Base-by-base conservation (phyloP, 148 eudicot genomes). In the Talinum fruticosum region DNA sequence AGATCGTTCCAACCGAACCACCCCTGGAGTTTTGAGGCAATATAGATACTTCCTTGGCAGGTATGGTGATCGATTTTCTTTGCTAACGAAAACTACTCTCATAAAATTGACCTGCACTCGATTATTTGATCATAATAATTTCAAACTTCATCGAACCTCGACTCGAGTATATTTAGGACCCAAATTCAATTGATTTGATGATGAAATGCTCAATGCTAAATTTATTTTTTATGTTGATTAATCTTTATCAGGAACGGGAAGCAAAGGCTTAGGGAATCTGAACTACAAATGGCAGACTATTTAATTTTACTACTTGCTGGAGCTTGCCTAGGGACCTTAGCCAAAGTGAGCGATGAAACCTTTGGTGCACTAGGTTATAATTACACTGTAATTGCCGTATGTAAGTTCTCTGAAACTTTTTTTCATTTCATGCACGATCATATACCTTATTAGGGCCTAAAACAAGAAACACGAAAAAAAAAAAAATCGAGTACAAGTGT, bases 21-120 rank as follows among this genome's bases (percentile, higher is more conserved):
- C 97, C 45, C 95, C 97, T 13, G 97, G 97, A 34, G 76, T 86
- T 21, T 14, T 78, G 23, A 87, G 87, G 28, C 99, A 93, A 41
- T 93, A 89, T 76, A 86, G 94, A 93, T 96, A 91, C 80, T 96
- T 86, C 79, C 84, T 96, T 34, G 97, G 99, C 53, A 96, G 99
- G 99, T 96, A 91, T 16, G 30, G 36, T 5, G 10, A 6, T 10
- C 35, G 57, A 1, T 41, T 41, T 6, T 10, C 8, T 38, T 6
- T 6, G 2, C 2, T 38, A 38, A 38, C 8, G 44, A 38, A 38
- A 38, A 10, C 44, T 38, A 38, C n/a, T 38, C 44, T 38, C 2
- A 10, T 38, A 38, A 0, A 5, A 38, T 38, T 38, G 44, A 5
- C 44, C 4, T 38, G 44, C 8, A 38, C 8, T 38, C 44, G 44